Conservation (phyloP, 805 yeast genomes). For the Grigorovia yakushimaensis region DNA sequence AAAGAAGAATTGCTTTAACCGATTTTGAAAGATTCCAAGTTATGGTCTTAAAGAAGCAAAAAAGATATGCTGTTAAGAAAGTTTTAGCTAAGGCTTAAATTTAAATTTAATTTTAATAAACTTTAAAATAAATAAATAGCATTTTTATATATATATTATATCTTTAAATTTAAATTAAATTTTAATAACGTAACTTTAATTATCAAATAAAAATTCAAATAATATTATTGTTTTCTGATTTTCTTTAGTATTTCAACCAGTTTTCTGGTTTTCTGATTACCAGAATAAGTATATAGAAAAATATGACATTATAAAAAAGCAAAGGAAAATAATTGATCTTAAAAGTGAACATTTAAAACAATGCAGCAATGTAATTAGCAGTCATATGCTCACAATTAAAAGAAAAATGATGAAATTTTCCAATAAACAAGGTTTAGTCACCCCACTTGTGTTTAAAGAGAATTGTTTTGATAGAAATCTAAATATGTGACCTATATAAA, state of each 20-base stretch:
- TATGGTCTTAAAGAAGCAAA: slow-evolving; percentile 93
- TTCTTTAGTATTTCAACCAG: background rate
- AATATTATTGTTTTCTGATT: background rate
- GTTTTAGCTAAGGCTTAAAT: slow-evolving; percentile 90
- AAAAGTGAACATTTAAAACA: too few species aligned
- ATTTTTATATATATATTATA: slow-evolving; percentile 1
- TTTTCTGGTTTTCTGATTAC: background rate
- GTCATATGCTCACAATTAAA: too few species aligned
- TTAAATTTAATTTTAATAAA: background rate
- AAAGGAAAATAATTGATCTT: too few species aligned
- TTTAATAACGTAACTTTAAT: background rate
- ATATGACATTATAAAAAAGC: too few species aligned
- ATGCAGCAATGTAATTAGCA: too few species aligned
- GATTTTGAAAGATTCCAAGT: slow-evolving; percentile 99
- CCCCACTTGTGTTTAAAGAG: too few species aligned
- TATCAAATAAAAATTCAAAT: background rate
- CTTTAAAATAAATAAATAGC: slow-evolving; percentile 1
- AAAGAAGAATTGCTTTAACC: slow-evolving; percentile 83
- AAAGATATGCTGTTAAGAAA: slow-evolving; percentile 88
- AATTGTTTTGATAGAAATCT: too few species aligned
- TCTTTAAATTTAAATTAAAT: background rate
- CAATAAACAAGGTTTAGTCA: too few species aligned
- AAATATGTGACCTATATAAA: too few species aligned
- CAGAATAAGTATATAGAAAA: too few species aligned
- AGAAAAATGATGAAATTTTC: too few species aligned